Evolutionary conservation across 225 moss, liverwort and hornwort genomes (phyloP), one percentile per base, ranked within the genome.

Genomic region (Physcomitrium patens): DNA sequence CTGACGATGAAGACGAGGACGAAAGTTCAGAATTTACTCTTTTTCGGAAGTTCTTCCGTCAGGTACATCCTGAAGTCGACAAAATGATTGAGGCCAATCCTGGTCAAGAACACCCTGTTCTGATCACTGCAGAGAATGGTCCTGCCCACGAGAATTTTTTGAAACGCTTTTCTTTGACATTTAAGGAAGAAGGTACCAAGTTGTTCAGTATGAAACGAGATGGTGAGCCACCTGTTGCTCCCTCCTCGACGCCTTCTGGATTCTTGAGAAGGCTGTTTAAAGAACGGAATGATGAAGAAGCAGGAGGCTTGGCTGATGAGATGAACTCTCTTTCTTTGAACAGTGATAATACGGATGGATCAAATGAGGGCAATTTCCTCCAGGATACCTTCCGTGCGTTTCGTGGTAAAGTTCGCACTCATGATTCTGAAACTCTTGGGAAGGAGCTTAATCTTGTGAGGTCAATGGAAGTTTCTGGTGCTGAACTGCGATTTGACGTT

Each of bases 1-100:
- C 75, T 51, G 95, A 93, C 11, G 99, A 93, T 17, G 99, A 95
- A 15, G 95, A 99, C 20, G 97, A 99, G n/a, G 99, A 92, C 49
- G 99, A 99, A 64, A 91, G 64, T 78, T 86, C 90, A 7, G 95
- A 95, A 46, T 94, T 97, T 73, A 89, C 85, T 59, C 80, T 89
- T 64, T 93, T 99, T 54, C 89, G 90, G 59, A 90, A 93, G 80
- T 88, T 94, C 65, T 94, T 95, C 79, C 95, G 89, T 27, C 88
- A 90, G 80, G 89, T 95, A 61, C 99, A 99, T 77, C 95, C 99
- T 31, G 99, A 95, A 79, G 93, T 86, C 51, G 91, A 92, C 53
- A 84, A 74, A 78, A 75, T 78, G 63, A 80, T 83, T 17, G 82
- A 81, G 71, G 82, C 63, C 63, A 66, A 75, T 42, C 76, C 78